Evolutionary conservation across 305 asterid genomes (phyloP), one percentile per base, ranked within the genome.

Genomic region (Fraxinus platypoda): DNA sequence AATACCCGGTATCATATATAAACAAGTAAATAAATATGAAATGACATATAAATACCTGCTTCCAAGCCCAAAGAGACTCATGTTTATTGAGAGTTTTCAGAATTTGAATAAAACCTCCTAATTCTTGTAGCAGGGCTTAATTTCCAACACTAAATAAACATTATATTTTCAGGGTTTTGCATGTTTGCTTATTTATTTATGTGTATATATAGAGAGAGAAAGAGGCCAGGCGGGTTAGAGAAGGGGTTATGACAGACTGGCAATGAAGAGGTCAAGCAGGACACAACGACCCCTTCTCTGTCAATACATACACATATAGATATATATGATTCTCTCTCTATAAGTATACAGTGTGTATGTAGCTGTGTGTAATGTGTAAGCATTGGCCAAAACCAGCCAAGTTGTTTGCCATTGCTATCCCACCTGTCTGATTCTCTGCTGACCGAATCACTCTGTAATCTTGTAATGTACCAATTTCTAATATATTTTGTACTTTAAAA

Each of bases 51-150:
- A 77, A 64, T 85, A 76, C 92, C 90, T 89, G 89, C 78, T 89
- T 70, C 91, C 93, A 76, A 86, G 79, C 23, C 89, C 93, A 33
- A 85, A 84, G 38, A 83, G 87, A 84, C 89, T 89, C 95, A 90
- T 91, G 81, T 77, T 87, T 85, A 5, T 23, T 71, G 62, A 52
- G 17, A 21, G 11, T 73, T 57, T 57, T 7, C 77, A 76, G 82
- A 68, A 0, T 66, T 37, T 75, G 78, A 52, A 78, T 30, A 78
- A 26, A 57, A 30, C 37, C 62, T 62, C 66, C 26, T 34, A 35
- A 77, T 31, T 76, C 62, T 12, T 23, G 80, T 38, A 78, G 72
- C 73, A 3, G 17, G 34, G 34, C 17, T 2, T 25, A 6, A 23
- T 23, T 25, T 8, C 35, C 31, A 62, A 64, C 17, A 26, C 73